These are phyloP conservation scores for Ganoderma resinaceum DNA, from an alignment of 1,284 basidiomycete genomes.

Conservation along the genomic window DNA sequence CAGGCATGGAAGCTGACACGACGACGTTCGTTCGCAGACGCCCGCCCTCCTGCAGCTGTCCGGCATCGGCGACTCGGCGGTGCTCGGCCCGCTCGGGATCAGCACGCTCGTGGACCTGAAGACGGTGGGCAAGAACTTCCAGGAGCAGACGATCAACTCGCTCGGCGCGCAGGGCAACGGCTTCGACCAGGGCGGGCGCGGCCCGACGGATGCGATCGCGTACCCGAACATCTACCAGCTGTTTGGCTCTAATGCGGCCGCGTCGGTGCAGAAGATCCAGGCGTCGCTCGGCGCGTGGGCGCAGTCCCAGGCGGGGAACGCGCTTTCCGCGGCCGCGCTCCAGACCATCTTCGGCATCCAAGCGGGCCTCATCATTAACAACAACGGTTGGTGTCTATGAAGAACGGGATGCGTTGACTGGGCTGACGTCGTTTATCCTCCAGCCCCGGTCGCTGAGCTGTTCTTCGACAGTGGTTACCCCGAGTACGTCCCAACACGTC, in stretches of 20 bases:
- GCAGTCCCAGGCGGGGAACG: slow-evolving; percentile 46
- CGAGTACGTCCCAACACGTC: slow-evolving; percentile 5
- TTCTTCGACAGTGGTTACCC: slow-evolving; percentile 39
- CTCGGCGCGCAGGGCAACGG: slow-evolving; percentile 44
- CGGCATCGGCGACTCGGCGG: slow-evolving; percentile 50
- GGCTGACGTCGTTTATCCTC: neutral
- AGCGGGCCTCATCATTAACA: slow-evolving; percentile 50
- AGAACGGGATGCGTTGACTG: neutral
- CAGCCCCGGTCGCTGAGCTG: slow-evolving; percentile 53
- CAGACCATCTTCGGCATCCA: slow-evolving; percentile 50
- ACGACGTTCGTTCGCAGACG: slow-evolving; percentile 33
- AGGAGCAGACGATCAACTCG: slow-evolving; percentile 55
- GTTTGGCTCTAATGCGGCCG: slow-evolving; percentile 45
- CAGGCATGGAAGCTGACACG: neutral
- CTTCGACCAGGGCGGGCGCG: slow-evolving; percentile 42
- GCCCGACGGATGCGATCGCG: slow-evolving; percentile 49
- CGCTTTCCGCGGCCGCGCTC: slow-evolving; percentile 47
- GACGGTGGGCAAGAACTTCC: slow-evolving; percentile 54
- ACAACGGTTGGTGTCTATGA: slow-evolving; percentile 43
- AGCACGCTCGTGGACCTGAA: slow-evolving; percentile 44
- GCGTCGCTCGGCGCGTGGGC: slow-evolving; percentile 48
- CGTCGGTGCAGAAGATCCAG: slow-evolving; percentile 43
- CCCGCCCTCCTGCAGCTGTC: slow-evolving; percentile 52
- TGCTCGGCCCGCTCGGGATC: slow-evolving; percentile 49
- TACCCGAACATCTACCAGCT: slow-evolving; percentile 52